phyloP scores from a whole-genome alignment of 2,329 filamentous ascomycete species.

The Passalora sequoiae region DNA sequence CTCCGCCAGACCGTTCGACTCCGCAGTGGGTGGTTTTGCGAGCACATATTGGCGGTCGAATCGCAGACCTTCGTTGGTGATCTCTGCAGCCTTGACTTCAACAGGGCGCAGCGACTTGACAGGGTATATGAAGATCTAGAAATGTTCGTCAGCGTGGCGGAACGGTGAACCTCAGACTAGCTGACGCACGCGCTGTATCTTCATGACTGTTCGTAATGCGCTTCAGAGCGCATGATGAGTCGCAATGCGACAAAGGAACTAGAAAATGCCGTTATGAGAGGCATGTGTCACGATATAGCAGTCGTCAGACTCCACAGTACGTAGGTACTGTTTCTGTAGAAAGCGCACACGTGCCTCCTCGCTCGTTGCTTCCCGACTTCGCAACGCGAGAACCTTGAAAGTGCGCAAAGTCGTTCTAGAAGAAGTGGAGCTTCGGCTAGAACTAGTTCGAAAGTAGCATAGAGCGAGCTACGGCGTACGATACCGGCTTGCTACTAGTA shows the following conservation, averaged over 20 bases:
- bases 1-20: slow-evolving; percentile 29
- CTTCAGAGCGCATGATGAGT: not conserved
- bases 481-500: no score
- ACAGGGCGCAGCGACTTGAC: slow-evolving; percentile 32
- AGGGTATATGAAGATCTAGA: slow-evolving; percentile 33
- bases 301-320: not conserved
- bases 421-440: not conserved
- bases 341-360: not conserved
- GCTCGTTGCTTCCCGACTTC: slow-evolving; percentile 1
- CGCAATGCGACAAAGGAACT: not conserved
- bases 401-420: not conserved
- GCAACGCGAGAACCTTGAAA: not conserved
- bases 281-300: not conserved
- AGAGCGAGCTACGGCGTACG: no score
- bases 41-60: slow-evolving; percentile 35
- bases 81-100: slow-evolving; percentile 31
- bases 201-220: slow-evolving; percentile 22
- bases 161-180: slow-evolving; percentile 1
- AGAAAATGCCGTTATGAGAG: no score
- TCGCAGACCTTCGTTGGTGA: slow-evolving; percentile 33
- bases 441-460: no score
- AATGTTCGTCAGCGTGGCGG: not conserved
- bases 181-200: slow-evolving; percentile 29
- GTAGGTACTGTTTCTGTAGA: not conserved
- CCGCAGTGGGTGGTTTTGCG: slow-evolving; percentile 29